Conservation (phyloP, 306 rosid genomes). For the barrel medic (Medicago truncatula) region MtrunA17r5.0-ANR NC_053049.1:48045001-48045500, state of each 20-base stretch:
- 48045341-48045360: constrained; percentile 99
- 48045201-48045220: constrained; percentile 6
- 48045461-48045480: constrained; percentile 32
- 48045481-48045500: constrained; percentile 10
- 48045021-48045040: constrained; percentile 88
- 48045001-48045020: constrained; percentile 93
- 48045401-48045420: constrained; percentile 98
- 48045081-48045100: constrained; percentile 11
- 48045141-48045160: not conserved
- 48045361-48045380: constrained; percentile 94
- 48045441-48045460: constrained; percentile 20
- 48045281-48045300: constrained; percentile 14
- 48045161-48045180: constrained; percentile 12
- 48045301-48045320: constrained; percentile 17
- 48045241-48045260: constrained; percentile 22
- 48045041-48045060: constrained; percentile 97
- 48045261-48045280: constrained; percentile 7
- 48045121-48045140: not conserved
- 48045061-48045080: constrained; percentile 70
- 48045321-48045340: constrained; percentile 59
- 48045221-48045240: constrained; percentile 33
- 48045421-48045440: constrained; percentile 52
- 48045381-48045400: constrained; percentile 98
- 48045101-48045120: constrained; percentile 5
- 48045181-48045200: constrained; percentile 31